These are phyloP conservation scores for Aspergillus ibericus DNA, from an alignment of 2,329 filamentous ascomycete species.

Conservation along the genomic window DNA sequence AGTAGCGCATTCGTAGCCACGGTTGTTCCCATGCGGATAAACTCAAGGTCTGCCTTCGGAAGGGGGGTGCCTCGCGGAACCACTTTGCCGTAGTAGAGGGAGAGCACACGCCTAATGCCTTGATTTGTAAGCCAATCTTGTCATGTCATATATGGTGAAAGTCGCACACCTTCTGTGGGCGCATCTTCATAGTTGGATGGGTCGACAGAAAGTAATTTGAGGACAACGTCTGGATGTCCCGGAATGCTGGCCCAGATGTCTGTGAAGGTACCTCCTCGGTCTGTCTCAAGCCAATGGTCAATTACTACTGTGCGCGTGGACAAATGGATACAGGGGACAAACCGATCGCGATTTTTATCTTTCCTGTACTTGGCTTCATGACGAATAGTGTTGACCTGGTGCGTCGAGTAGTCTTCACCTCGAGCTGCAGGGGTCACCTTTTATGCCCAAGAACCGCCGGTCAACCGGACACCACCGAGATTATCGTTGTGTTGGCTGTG, in stretches of 20 bases:
- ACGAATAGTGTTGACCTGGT: not conserved
- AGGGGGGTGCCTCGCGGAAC: conserved; percentile 19
- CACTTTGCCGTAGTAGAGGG: conserved; percentile 12
- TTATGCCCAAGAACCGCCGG: not conserved
- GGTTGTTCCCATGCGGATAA: conserved; percentile 85
- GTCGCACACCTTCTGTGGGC: conserved; percentile 78
- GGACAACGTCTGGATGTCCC: conserved; percentile 24
- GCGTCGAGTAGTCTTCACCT: not conserved
- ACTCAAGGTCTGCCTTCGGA: conserved; percentile 17
- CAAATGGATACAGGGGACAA: not conserved
- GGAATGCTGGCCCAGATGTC: conserved; percentile 38
- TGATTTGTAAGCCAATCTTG: conserved; percentile 30
- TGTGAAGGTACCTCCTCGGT: conserved; percentile 41
- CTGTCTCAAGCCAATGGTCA: conserved; percentile 7
- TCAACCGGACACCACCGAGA: not conserved
- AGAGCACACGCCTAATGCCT: conserved; percentile 45
- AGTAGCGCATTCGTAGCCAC: conserved; percentile 85
- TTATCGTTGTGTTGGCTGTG: not conserved
- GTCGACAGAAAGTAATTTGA: conserved; percentile 30
- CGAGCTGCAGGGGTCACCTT: not conserved
- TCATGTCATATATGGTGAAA: not conserved
- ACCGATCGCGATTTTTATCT: conserved; percentile 15
- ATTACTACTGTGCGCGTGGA: not conserved
- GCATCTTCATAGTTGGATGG: conserved; percentile 30
- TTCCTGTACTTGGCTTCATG: not conserved